Evolutionary conservation across 1,284 basidiomycete genomes (phyloP).

Genomic region (Microbotryum scabiosae): DNA sequence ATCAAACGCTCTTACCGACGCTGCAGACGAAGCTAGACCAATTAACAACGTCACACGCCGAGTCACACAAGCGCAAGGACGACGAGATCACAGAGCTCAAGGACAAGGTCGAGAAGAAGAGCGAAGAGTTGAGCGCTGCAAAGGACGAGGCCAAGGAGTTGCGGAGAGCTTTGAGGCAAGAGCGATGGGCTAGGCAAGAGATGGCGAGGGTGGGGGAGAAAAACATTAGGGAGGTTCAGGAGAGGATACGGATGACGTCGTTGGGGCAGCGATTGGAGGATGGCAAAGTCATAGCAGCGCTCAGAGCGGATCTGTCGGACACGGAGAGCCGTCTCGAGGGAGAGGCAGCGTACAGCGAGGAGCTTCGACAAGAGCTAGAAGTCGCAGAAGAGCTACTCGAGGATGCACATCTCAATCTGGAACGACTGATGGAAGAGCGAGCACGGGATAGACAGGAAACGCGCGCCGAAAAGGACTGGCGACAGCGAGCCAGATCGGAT

Average conservation of each 20-base stretch:
- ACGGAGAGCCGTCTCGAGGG: constrained; percentile 10
- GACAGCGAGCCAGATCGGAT: constrained; percentile 24
- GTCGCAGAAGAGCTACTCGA: not conserved
- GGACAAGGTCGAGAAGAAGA: not conserved
- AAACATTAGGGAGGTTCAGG: not conserved
- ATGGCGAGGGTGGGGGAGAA: not conserved
- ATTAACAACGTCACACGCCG: constrained; percentile 16
- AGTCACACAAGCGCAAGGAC: constrained; percentile 21
- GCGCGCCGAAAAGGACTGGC: constrained; percentile 26
- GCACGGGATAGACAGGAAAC: constrained; percentile 3
- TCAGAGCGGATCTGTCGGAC: constrained; percentile 10
- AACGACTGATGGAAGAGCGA: not conserved
- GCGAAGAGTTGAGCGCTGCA: not conserved
- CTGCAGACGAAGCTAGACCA: constrained; percentile 20
- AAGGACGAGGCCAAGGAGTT: not conserved
- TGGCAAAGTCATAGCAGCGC: not conserved
- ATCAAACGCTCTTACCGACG: constrained; percentile 18
- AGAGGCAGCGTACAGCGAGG: constrained; percentile 6
- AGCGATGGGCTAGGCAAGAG: not conserved
- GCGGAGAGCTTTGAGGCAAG: not conserved
- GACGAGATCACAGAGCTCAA: constrained; percentile 2
- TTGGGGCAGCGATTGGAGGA: not conserved
- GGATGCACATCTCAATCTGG: not conserved
- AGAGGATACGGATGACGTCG: not conserved
- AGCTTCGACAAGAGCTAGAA: constrained; percentile 7